Evolutionary conservation across 768 basidiomycete genomes (phyloP).

Genomic region (Lentinus brumalis): DNA sequence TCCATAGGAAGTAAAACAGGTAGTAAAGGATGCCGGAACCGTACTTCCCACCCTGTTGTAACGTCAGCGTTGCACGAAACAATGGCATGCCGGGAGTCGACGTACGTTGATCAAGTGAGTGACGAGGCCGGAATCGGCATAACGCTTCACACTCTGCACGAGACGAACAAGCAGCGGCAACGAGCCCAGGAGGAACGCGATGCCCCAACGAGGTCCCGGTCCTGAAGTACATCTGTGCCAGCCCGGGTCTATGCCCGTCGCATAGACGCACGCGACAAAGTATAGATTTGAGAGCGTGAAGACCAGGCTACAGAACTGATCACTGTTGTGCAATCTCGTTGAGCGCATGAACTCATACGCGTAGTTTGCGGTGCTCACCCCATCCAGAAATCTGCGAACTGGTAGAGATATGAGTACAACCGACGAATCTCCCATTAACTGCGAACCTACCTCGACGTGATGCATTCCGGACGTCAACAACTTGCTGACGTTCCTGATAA

Average conservation of each 20-base stretch:
- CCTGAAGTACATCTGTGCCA: conserved; percentile 49
- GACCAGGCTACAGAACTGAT: conserved; percentile 79
- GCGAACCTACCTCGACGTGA: conserved; percentile 66
- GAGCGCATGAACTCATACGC: background rate
- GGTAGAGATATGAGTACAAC: background rate
- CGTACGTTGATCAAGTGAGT: conserved; percentile 89
- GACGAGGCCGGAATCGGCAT: conserved; percentile 66
- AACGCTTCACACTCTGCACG: conserved; percentile 87
- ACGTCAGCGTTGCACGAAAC: background rate
- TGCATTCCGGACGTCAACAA: conserved; percentile 70
- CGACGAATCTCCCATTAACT: too few relatives aligned
- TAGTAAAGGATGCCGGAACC: conserved; percentile 62
- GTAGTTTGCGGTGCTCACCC: conserved; percentile 48
- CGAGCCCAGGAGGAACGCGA: conserved; percentile 56
- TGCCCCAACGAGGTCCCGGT: conserved; percentile 56
- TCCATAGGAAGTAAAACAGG: conserved; percentile 78
- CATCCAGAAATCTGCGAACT: conserved; percentile 91
- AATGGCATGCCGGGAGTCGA: conserved; percentile 1
- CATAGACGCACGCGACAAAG: conserved; percentile 75
- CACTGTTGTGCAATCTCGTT: conserved; percentile 42
- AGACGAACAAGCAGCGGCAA: conserved; percentile 79
- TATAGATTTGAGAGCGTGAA: conserved; percentile 76
- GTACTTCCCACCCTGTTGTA: conserved; percentile 81
- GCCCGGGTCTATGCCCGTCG: conserved; percentile 45
- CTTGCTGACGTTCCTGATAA: conserved; percentile 61